phyloP scores from a whole-genome alignment of 148 eudicot genomes.

The Agrostemma githago region DNA sequence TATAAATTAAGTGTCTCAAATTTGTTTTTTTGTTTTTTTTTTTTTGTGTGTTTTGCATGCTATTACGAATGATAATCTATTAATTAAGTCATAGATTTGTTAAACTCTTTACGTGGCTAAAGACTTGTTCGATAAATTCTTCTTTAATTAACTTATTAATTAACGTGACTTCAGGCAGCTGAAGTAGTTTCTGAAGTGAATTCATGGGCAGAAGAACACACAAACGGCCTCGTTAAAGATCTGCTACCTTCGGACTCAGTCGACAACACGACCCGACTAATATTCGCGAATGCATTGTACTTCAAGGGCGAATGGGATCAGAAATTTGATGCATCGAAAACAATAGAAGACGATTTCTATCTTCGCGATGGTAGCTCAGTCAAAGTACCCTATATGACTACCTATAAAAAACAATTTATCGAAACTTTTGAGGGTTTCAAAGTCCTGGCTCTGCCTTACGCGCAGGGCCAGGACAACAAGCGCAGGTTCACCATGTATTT shows the following conservation, averaged over 20 bases:
- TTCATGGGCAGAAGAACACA: slow-evolving; percentile 50
- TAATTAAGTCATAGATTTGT: no score
- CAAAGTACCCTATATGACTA: slow-evolving; percentile 76
- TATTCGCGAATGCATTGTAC: slow-evolving; percentile 76
- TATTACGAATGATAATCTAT: no score
- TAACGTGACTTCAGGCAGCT: slow-evolving; percentile 32
- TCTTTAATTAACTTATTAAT: slow-evolving; percentile 55
- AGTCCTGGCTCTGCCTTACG: slow-evolving; percentile 66
- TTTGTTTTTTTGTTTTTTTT: no score
- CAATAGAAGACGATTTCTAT: slow-evolving; percentile 49
- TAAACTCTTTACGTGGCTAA: no score
- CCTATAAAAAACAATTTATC: slow-evolving; percentile 52
- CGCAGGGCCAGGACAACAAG: slow-evolving; percentile 64
- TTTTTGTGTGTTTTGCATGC: no score
- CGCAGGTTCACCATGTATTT: slow-evolving; percentile 69
- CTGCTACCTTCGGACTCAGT: slow-evolving; percentile 70
- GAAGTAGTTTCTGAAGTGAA: slow-evolving; percentile 64
- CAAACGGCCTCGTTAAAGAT: slow-evolving; percentile 44
- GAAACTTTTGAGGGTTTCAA: slow-evolving; percentile 54
- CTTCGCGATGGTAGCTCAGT: slow-evolving; percentile 7
- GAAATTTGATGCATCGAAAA: slow-evolving; percentile 52
- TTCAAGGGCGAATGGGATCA: slow-evolving; percentile 78
- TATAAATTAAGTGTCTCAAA: no score
- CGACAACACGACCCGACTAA: slow-evolving; percentile 51
- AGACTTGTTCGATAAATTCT: slow-evolving; percentile 38